These are phyloP conservation scores for Alternaria arborescens DNA, from an alignment of 2,329 filamentous ascomycete genomes.

Conservation along the genomic window DNA sequence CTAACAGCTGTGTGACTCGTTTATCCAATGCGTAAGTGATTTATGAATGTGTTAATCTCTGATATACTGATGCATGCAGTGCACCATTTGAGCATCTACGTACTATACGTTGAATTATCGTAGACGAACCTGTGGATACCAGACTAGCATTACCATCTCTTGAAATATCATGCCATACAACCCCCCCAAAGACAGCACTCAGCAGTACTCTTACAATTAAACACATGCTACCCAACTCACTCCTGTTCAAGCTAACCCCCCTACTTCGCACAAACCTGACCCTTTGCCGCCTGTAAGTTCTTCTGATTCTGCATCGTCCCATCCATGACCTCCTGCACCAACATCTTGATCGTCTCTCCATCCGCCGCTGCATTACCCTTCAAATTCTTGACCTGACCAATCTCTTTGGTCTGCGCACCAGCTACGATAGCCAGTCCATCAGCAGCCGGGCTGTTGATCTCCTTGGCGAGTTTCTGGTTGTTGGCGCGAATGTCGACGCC, in stretches of 20 bases:
- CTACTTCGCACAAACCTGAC: background rate
- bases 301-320: conserved; percentile 29
- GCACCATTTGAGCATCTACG: background rate
- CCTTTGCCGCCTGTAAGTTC: conserved; percentile 22
- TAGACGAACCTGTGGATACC: background rate
- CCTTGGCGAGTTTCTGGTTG: conserved; percentile 30
- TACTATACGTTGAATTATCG: background rate
- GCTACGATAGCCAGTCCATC: conserved; percentile 26
- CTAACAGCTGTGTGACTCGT: background rate
- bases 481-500: conserved; percentile 30
- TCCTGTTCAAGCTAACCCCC: background rate
- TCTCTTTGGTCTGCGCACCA: conserved; percentile 26
- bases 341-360: conserved; percentile 13
- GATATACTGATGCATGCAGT: background rate
- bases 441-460: conserved; percentile 25
- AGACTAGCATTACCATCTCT: background rate
- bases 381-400: conserved; percentile 22
- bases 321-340: conserved; percentile 26
- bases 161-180: background rate
- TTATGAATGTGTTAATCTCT: background rate
- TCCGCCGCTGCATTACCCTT: conserved; percentile 12
- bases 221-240: background rate
- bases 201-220: background rate
- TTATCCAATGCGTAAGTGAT: background rate
- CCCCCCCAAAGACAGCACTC: background rate